A percentile compares a stretch with the other conserved stretches of the same genome.
These are phyloP conservation scores for Solanum sitiens DNA, from an alignment of 257 asterid species.

Conservation along the genomic window DNA sequence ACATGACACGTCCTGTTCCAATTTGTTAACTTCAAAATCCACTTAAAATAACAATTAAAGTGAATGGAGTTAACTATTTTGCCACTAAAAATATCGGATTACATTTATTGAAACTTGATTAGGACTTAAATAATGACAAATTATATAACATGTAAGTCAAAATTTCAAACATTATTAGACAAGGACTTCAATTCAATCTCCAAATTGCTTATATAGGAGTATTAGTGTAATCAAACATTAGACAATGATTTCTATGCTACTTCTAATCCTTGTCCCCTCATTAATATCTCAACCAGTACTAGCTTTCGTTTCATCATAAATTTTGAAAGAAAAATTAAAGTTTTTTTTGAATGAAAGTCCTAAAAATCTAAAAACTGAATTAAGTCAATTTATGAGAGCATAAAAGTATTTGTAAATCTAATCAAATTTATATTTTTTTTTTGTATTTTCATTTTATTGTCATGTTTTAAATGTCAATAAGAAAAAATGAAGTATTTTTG, in stretches of 20 bases:
- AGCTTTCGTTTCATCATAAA: neutral
- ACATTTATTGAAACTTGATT: neutral
- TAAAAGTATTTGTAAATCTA: no score
- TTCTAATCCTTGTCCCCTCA: neutral
- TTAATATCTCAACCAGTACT: neutral
- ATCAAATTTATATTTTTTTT: neutral
- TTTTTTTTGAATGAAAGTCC: neutral
- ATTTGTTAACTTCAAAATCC: neutral
- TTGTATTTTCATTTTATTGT: neutral
- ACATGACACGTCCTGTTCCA: neutral
- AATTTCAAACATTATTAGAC: neutral
- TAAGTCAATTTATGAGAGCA: no score
- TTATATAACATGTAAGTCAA: neutral
- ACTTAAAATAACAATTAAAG: neutral
- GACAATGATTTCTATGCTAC: neutral
- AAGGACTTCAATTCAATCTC: neutral
- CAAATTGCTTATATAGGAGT: neutral
- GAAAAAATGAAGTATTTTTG: neutral
- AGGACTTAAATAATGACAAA: neutral
- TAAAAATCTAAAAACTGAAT: neutral
- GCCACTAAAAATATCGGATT: neutral
- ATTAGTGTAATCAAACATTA: neutral
- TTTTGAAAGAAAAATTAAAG: no score
- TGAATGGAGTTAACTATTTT: neutral
- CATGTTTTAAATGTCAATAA: neutral